Evolutionary conservation across 331 rosid genomes (phyloP).

Genomic region (Stylosanthes scabra): DNA sequence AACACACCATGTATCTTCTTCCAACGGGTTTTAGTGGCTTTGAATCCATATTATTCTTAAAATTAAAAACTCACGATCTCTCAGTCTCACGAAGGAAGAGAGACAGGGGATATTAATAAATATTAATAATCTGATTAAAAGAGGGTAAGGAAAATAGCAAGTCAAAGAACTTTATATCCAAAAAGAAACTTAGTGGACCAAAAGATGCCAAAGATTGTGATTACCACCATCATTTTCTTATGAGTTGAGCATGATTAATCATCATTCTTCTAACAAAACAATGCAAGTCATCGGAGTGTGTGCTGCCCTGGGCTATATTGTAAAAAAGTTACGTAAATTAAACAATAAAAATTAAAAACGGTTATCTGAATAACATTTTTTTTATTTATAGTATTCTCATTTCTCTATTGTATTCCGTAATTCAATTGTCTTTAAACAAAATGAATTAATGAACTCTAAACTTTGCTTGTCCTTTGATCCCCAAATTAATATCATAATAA

Average conservation of each 20-base stretch:
- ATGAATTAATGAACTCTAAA: too few relatives aligned
- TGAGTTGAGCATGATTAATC: constrained; percentile 16
- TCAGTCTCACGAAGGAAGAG: too few relatives aligned
- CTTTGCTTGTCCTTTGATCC: background rate
- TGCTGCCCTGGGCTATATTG: background rate
- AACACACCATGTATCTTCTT: too few relatives aligned
- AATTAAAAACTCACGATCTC: too few relatives aligned
- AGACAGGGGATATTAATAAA: too few relatives aligned
- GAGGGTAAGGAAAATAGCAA: constrained; percentile 30
- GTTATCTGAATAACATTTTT: background rate
- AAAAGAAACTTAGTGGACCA: constrained; percentile 25
- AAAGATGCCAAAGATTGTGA: constrained; percentile 22
- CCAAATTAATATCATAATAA: background rate
- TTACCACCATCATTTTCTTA: constrained; percentile 27
- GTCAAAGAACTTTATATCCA: constrained; percentile 16
- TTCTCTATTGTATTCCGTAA: too few relatives aligned
- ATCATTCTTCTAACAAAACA: constrained; percentile 7
- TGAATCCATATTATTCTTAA: too few relatives aligned
- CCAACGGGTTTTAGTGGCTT: too few relatives aligned
- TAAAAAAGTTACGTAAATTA: background rate
- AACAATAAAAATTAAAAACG: background rate
- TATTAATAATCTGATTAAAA: too few relatives aligned
- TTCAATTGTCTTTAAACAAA: too few relatives aligned
- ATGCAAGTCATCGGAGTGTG: background rate
- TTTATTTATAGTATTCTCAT: too few relatives aligned